Evolutionary conservation across 306 rosid genomes (phyloP).

Genomic region (Dryas alaskensis): DNA sequence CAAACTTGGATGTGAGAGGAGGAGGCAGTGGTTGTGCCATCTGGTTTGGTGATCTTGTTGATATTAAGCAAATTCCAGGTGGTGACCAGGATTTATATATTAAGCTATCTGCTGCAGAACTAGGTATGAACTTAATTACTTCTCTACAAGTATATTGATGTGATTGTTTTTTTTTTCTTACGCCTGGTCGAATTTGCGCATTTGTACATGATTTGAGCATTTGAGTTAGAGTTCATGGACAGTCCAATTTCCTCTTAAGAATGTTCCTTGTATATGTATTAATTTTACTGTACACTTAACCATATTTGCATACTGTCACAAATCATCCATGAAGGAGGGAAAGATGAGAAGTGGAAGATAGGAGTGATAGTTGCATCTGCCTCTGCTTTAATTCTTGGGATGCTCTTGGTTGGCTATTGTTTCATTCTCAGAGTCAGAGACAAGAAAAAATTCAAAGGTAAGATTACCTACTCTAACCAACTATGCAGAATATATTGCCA

Average conservation of each 20-base stretch:
- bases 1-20: slow-evolving; percentile 57
- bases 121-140: slow-evolving; percentile 35
- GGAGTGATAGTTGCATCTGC: slow-evolving; percentile 25
- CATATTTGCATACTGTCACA: not conserved
- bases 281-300: not conserved
- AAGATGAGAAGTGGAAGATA: slow-evolving; percentile 23
- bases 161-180: no score
- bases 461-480: not conserved
- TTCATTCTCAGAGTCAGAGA: slow-evolving; percentile 24
- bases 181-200: no score
- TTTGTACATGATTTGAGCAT: no score
- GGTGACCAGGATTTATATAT: slow-evolving; percentile 48
- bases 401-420: slow-evolving; percentile 21
- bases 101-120: slow-evolving; percentile 50
- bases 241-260: not conserved
- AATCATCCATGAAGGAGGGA: slow-evolving; percentile 14
- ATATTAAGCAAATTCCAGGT: slow-evolving; percentile 28
- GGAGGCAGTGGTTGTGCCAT: slow-evolving; percentile 59
- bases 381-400: slow-evolving; percentile 8
- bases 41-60: slow-evolving; percentile 64
- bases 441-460: slow-evolving; percentile 28
- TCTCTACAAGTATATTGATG: not conserved
- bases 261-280: not conserved
- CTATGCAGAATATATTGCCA: not conserved
- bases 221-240: no score